phyloP scores from a whole-genome alignment of 2,329 filamentous ascomycete species.

The Amauroascus verrucosus region DNA sequence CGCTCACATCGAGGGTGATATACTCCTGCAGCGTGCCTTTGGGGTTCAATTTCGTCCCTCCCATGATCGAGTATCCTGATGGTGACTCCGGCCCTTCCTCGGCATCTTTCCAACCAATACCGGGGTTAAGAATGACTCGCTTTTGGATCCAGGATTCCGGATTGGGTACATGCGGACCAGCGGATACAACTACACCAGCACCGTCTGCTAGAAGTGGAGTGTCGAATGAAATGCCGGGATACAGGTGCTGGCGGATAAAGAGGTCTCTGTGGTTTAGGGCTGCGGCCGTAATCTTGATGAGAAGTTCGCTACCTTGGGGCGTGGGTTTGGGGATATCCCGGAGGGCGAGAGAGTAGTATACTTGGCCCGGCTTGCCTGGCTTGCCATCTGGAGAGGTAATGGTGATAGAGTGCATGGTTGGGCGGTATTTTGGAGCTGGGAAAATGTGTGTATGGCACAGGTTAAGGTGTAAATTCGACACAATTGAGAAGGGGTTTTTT shows the following conservation, averaged over 20 bases:
- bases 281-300: constrained; percentile 65
- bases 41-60: constrained; percentile 52
- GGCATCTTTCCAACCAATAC: constrained; percentile 62
- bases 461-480: too few species aligned
- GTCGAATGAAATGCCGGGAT: constrained; percentile 72
- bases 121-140: constrained; percentile 68
- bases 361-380: constrained; percentile 64
- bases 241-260: constrained; percentile 85
- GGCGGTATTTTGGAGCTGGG: neutral
- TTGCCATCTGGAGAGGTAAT: constrained; percentile 50
- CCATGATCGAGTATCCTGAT: constrained; percentile 32
- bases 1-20: constrained; percentile 55
- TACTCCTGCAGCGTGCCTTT: constrained; percentile 67
- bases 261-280: constrained; percentile 92
- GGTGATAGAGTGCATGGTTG: constrained; percentile 31
- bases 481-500: too few species aligned
- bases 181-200: constrained; percentile 58
- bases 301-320: constrained; percentile 56
- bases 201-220: constrained; percentile 75
- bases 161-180: constrained; percentile 45
- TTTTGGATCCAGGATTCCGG: constrained; percentile 50
- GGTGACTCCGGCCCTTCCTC: constrained; percentile 60
- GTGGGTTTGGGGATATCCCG: constrained; percentile 53
- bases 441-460: neutral
- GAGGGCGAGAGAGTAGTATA: constrained; percentile 53